phyloP scores from a whole-genome alignment of 2,329 filamentous ascomycete species.

The Aspergillus aculeatus region DNA sequence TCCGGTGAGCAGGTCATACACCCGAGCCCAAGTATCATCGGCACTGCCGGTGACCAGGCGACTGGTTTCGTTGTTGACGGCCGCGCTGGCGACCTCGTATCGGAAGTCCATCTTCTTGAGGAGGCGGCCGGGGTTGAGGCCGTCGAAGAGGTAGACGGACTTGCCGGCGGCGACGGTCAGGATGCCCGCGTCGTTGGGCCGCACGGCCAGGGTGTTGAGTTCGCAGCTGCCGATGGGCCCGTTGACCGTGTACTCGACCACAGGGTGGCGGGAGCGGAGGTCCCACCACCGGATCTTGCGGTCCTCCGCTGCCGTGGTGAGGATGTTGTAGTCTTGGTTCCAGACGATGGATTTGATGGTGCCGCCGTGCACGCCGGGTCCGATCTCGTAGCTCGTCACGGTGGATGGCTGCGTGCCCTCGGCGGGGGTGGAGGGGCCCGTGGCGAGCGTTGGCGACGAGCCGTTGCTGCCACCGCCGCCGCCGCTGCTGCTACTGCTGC shows the following conservation, averaged over 20 bases:
- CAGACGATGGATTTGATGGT: constrained; percentile 97
- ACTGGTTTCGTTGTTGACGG: constrained; percentile 75
- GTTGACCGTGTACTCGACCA: constrained; percentile 75
- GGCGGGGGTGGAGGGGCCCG: constrained; percentile 23
- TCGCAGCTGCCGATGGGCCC: constrained; percentile 90
- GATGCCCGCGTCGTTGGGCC: constrained; percentile 65
- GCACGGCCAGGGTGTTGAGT: constrained; percentile 67
- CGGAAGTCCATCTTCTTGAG: constrained; percentile 78
- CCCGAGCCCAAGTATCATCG: constrained; percentile 92
- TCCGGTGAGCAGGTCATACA: constrained; percentile 84
- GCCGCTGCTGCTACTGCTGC: constrained; percentile 43
- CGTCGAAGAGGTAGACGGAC: constrained; percentile 88
- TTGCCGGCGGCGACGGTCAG: constrained; percentile 93
- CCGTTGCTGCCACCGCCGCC: constrained; percentile 26
- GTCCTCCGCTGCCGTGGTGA: constrained; percentile 87
- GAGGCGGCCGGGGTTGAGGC: constrained; percentile 63
- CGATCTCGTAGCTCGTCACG: constrained; percentile 79
- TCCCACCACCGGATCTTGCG: constrained; percentile 96
- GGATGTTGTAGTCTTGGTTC: constrained; percentile 81
- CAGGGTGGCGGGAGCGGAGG: constrained; percentile 69
- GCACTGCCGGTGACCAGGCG: constrained; percentile 88
- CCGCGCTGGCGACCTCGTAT: constrained; percentile 88
- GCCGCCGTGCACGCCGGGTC: constrained; percentile 74
- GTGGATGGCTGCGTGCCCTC: constrained; percentile 49
- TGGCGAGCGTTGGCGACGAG: constrained; percentile 41